Percentiles rank a stretch among this genome's conserved stretches.
phyloP scores from a whole-genome alignment of 192 early-diverging fungal species.

The Spizellomyces punctatus region DNA sequence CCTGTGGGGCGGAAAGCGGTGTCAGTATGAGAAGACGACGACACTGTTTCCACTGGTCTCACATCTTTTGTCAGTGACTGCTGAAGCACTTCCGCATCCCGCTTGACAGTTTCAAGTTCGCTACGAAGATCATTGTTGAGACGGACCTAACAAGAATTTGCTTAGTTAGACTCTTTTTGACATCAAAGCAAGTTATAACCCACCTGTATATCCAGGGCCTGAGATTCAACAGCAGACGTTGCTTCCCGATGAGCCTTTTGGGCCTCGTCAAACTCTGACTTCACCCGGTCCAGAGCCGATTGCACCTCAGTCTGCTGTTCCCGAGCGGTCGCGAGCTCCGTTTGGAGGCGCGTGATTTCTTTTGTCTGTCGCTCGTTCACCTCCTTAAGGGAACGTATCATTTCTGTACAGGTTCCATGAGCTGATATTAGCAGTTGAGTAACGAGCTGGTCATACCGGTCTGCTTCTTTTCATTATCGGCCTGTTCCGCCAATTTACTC shows the following conservation, averaged over 20 bases:
- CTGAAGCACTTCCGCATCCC: too few relatives aligned
- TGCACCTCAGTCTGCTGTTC: slow-evolving; percentile 15
- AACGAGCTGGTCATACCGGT: not conserved
- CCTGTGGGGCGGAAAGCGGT: not conserved
- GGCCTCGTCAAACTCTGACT: slow-evolving; percentile 38
- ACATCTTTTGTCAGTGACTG: too few relatives aligned
- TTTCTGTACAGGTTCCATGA: slow-evolving; percentile 10
- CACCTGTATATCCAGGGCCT: slow-evolving; percentile 23
- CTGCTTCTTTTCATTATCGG: not conserved
- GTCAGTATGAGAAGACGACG: too few relatives aligned
- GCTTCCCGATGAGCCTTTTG: slow-evolving; percentile 24
- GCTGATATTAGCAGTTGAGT: not conserved
- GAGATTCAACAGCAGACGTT: slow-evolving; percentile 38
- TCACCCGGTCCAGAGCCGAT: slow-evolving; percentile 30
- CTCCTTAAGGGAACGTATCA: slow-evolving; percentile 21
- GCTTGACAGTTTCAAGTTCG: too few relatives aligned
- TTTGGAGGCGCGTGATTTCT: slow-evolving; percentile 39
- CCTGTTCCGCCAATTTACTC: not conserved
- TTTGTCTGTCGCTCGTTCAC: slow-evolving; percentile 40
- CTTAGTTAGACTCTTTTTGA: too few relatives aligned
- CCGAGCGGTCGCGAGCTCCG: slow-evolving; percentile 24
- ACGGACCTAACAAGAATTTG: too few relatives aligned
- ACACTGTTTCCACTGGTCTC: too few relatives aligned
- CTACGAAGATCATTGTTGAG: too few relatives aligned
- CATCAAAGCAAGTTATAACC: too few relatives aligned